Evolutionary conservation across 2,329 filamentous ascomycete species (phyloP), one percentile per base, ranked within the genome.

Genomic region (Xylariaceae sp.): DNA sequence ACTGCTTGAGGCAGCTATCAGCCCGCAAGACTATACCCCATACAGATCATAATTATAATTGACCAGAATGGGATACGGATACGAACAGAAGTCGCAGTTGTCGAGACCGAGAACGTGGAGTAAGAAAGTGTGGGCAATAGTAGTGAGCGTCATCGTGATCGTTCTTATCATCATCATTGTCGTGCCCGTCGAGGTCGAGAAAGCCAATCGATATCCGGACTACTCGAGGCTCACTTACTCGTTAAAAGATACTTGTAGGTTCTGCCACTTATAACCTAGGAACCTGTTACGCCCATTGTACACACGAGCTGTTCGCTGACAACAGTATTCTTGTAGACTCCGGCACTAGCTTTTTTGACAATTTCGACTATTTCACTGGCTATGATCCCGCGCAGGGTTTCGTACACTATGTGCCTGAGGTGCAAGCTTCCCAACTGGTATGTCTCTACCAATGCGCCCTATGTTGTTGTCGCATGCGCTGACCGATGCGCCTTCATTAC

Each of bases 51-150:
- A n/a, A n/a, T n/a, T n/a, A n/a, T n/a, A n/a, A n/a, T n/a, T 43
- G 48, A 33, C 44, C 22, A 52, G 54, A 35, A 61, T 63, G 60
- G 38, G 35, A 22, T 46, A 48, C 36, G 37, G 42, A 37, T 37
- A 37, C 8, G 40, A n/a, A n/a, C n/a, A n/a, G n/a, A n/a, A 50
- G n/a, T 32, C 43, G 40, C 53, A 58, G 27, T 66, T 64, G 67
- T 79, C 72, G 61, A 68, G 80, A 49, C 71, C 74, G 0, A 67
- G 67, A 40, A 68, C 68, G 37, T 84, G 80, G 80, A 65, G 71
- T 33, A 73, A 74, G 57, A 73, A 70, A 47, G 68, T 65, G 10
- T 82, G 75, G 73, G 58, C 70, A 19, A 63, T 69, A 25, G 56
- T 75, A 5, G 69, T 53, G 3, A 58, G 65, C 1, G 52, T 68